A percentile compares a stretch with the other conserved stretches of the same genome.
Evolutionary conservation across 352 stramenopile genomes (phyloP).

Genomic region (Blastocystis hominis): DNA sequence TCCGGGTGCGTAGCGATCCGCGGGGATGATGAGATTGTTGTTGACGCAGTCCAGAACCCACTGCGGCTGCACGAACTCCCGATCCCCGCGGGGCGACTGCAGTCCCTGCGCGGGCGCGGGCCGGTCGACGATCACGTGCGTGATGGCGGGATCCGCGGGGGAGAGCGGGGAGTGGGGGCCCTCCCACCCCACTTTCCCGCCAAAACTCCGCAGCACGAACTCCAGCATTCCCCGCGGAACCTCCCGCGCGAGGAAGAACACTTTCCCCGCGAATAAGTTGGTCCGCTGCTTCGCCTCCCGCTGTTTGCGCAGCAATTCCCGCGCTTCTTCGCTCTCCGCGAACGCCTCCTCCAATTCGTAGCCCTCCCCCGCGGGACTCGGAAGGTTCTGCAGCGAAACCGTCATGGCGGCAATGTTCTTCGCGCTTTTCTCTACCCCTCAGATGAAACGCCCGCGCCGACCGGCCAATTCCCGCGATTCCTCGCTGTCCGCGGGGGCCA

Average conservation of each 20-base stretch:
- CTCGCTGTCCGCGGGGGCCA: conserved; percentile 57
- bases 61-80: conserved; percentile 96
- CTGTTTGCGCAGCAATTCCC: conserved; percentile 63
- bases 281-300: conserved; percentile 71
- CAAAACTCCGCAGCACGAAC: conserved; percentile 84
- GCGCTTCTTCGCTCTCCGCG: conserved; percentile 66
- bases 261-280: conserved; percentile 71
- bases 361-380: conserved; percentile 63
- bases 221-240: conserved; percentile 84
- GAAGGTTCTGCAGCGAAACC: background rate
- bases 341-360: conserved; percentile 74
- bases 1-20: conserved; percentile 82
- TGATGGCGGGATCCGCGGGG: conserved; percentile 81
- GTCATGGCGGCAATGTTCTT: conserved; percentile 46
- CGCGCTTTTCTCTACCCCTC: conserved; percentile 40
- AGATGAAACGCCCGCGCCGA: conserved; percentile 34
- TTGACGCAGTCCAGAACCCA: conserved; percentile 97
- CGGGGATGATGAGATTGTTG: conserved; percentile 82
- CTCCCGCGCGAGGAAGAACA: conserved; percentile 85
- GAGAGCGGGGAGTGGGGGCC: conserved; percentile 78
- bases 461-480: conserved; percentile 59
- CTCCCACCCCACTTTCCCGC: conserved; percentile 86
- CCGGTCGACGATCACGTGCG: conserved; percentile 86
- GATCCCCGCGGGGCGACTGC: conserved; percentile 63
- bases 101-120: background rate